phyloP scores from a whole-genome alignment of 2,329 filamentous ascomycete genomes.

The Claviceps sp. region DNA sequence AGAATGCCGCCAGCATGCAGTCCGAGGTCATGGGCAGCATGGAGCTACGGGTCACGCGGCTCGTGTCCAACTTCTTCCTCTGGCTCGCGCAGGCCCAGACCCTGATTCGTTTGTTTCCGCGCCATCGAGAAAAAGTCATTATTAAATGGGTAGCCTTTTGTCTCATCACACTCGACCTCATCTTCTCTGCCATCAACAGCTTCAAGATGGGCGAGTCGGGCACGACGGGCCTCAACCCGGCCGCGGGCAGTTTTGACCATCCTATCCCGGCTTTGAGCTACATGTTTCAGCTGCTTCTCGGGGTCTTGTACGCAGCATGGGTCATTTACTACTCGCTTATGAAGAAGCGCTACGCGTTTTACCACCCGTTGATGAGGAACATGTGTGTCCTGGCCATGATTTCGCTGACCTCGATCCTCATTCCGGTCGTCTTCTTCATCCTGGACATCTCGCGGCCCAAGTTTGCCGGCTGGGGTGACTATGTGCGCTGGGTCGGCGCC shows the following conservation, averaged over 20 bases:
- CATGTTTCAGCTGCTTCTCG: conserved; percentile 75
- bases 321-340: conserved; percentile 88
- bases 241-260: conserved; percentile 68
- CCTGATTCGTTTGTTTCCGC: conserved; percentile 84
- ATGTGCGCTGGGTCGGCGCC: conserved; percentile 91
- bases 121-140: conserved; percentile 92
- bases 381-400: conserved; percentile 69
- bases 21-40: conserved; percentile 67
- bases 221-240: conserved; percentile 34
- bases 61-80: conserved; percentile 91
- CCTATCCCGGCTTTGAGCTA: conserved; percentile 86
- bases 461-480: conserved; percentile 86
- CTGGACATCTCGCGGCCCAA: conserved; percentile 76
- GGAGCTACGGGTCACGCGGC: conserved; percentile 77
- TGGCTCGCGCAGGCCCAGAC: conserved; percentile 98
- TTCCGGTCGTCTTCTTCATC: conserved; percentile 87
- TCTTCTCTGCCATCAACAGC: conserved; percentile 85
- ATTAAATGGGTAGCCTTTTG: conserved; percentile 98
- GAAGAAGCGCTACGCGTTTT: conserved; percentile 83
- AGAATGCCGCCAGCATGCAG: conserved; percentile 66
- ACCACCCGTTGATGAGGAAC: conserved; percentile 81
- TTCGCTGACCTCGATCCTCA: conserved; percentile 68
- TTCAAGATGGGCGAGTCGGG: conserved; percentile 43
- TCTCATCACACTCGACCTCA: conserved; percentile 77
- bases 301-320: conserved; percentile 82